A percentile compares a stretch with the other conserved stretches of the same genome.
Evolutionary conservation across 164 flowering plant genomes (phyloP).

Genomic region (Chloranthus sessilifolius): DNA sequence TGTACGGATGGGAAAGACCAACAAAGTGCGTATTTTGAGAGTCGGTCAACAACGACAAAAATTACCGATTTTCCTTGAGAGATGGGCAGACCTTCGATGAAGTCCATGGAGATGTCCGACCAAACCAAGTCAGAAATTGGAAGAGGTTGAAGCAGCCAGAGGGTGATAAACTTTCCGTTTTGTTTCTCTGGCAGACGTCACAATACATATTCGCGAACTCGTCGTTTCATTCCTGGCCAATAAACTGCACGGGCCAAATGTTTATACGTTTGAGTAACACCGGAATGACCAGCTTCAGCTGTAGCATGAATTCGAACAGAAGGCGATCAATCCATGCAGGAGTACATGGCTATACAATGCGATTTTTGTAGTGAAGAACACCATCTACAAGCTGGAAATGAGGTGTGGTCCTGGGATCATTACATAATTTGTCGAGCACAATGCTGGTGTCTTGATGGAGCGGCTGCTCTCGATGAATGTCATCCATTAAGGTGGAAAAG

Average conservation of each 20-base stretch:
- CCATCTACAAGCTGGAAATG: not conserved
- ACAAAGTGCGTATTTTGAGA: constrained; percentile 2
- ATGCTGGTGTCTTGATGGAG: not conserved
- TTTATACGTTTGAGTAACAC: not conserved
- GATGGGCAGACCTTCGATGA: not conserved
- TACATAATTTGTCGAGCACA: not conserved
- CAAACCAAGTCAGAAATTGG: not conserved
- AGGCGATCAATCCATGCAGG: not conserved
- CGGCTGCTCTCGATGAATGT: not conserved
- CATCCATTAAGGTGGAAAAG: not conserved
- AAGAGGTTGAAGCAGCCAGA: not conserved
- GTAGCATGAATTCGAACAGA: not conserved
- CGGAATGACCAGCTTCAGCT: not conserved
- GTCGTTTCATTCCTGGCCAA: not conserved
- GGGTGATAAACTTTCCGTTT: not conserved
- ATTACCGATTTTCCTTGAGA: not conserved
- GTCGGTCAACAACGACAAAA: not conserved
- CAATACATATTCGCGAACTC: not conserved
- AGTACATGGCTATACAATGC: not conserved
- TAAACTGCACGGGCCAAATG: not conserved
- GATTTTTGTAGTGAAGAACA: not conserved
- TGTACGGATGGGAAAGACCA: not conserved
- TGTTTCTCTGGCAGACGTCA: not conserved
- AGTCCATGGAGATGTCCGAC: constrained; percentile 4
- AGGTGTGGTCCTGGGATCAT: no score